Conservation (phyloP, 106 monocot species). For the Vanilla planifolia region DNA sequence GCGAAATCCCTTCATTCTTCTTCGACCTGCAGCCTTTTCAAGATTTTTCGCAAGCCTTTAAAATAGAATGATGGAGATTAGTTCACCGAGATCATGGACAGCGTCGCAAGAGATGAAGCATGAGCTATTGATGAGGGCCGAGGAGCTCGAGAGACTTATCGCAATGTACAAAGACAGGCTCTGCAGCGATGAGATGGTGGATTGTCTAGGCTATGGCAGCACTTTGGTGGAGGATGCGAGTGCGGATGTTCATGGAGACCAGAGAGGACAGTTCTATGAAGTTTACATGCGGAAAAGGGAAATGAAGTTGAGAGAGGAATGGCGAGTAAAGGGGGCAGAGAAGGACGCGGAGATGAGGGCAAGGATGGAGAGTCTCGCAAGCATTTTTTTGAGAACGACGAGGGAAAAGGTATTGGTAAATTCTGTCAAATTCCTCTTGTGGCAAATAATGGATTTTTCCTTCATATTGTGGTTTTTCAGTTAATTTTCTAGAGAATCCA, state of each 20-base stretch:
- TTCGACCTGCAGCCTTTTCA: neutral
- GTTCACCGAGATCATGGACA: neutral
- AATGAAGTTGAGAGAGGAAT: constrained; percentile 3
- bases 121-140: constrained; percentile 5
- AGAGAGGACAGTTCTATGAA: constrained; percentile 6
- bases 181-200: neutral
- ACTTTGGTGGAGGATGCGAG: neutral
- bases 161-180: constrained; percentile 4
- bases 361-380: neutral
- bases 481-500: too few species aligned
- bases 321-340: neutral
- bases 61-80: neutral
- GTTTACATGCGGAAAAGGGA: constrained; percentile 6
- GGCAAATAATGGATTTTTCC: neutral
- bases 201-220: neutral
- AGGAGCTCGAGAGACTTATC: constrained; percentile 1
- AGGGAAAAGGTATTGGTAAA: neutral
- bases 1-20: neutral
- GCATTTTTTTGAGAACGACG: neutral
- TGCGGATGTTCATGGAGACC: neutral
- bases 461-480: too few species aligned
- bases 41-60: too few species aligned
- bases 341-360: constrained; percentile 7
- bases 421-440: neutral
- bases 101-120: neutral